Percentiles rank a stretch among this genome's conserved stretches.
Conservation (phyloP, 805 yeast species). For the Dipodascopsis uninucleata region DNA sequence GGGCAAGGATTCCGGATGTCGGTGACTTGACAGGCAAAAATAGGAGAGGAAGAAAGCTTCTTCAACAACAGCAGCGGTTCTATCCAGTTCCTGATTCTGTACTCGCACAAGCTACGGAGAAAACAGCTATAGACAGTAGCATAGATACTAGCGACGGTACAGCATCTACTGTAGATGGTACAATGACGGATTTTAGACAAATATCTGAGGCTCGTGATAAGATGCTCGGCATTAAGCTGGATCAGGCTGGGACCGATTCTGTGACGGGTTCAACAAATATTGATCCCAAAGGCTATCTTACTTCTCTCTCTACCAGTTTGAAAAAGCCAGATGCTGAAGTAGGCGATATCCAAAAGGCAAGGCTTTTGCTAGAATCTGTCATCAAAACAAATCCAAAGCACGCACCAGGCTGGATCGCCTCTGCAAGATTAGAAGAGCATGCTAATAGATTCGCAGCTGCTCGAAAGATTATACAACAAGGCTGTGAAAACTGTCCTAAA, state of each 20-base stretch:
- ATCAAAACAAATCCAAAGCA: conserved; percentile 68
- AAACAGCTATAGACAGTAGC: conserved; percentile 38
- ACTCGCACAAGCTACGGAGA: conserved; percentile 39
- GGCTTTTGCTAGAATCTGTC: conserved; percentile 61
- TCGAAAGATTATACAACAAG: conserved; percentile 60
- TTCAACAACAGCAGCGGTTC: conserved; percentile 54
- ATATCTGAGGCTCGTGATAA: conserved; percentile 63
- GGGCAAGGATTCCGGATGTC: conserved; percentile 83
- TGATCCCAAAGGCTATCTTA: conserved; percentile 43
- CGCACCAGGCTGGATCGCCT: conserved; percentile 80
- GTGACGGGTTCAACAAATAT: conserved; percentile 31
- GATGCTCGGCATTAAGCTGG: conserved; percentile 54
- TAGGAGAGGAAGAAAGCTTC: conserved; percentile 62
- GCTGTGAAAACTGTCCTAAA: conserved; percentile 63
- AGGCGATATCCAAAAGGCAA: conserved; percentile 56
- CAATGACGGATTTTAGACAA: conserved; percentile 47
- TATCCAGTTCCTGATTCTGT: conserved; percentile 82
- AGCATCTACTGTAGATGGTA: conserved; percentile 28
- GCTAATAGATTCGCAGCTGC: conserved; percentile 58
- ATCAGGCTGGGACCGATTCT: conserved; percentile 34
- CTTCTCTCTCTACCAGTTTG: conserved; percentile 37
- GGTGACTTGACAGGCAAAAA: conserved; percentile 80
- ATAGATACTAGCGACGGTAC: conserved; percentile 31
- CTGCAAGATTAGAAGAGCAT: conserved; percentile 72
- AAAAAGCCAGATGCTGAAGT: conserved; percentile 33